Conservation (phyloP, 2,329 filamentous ascomycete genomes). For the Fusarium denticulatum region DNA sequence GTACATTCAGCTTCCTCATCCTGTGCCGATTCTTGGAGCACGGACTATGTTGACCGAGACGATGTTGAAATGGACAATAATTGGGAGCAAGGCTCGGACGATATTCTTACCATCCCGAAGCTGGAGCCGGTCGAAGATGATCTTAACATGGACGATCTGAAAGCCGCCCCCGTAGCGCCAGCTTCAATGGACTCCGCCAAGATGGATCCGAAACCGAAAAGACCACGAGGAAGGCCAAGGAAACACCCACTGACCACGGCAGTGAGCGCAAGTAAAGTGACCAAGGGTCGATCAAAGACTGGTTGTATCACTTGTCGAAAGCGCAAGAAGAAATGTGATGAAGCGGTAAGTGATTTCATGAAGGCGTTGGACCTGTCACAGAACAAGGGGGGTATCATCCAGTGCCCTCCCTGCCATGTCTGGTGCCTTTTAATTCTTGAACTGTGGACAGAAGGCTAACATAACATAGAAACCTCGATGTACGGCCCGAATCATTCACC, state of each 20-base stretch:
- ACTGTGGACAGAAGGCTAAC: neutral
- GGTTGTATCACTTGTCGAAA: slow-evolving; percentile 75
- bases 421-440: neutral
- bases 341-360: slow-evolving; percentile 52
- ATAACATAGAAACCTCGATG: slow-evolving; percentile 54
- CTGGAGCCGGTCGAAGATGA: slow-evolving; percentile 67
- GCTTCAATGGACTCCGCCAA: slow-evolving; percentile 32
- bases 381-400: neutral
- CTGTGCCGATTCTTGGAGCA: slow-evolving; percentile 57
- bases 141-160: slow-evolving; percentile 63
- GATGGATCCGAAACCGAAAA: slow-evolving; percentile 60
- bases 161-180: slow-evolving; percentile 50
- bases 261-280: slow-evolving; percentile 70
- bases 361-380: neutral
- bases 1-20: slow-evolving; percentile 59
- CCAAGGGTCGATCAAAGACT: slow-evolving; percentile 79
- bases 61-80: slow-evolving; percentile 54
- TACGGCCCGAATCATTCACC: slow-evolving; percentile 45
- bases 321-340: slow-evolving; percentile 78
- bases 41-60: slow-evolving; percentile 52
- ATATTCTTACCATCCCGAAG: slow-evolving; percentile 62
- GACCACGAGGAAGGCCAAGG: slow-evolving; percentile 81
- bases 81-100: slow-evolving; percentile 60
- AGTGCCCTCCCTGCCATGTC: neutral
- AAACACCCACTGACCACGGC: slow-evolving; percentile 77